Conservation (phyloP, 345 rosid species). For the Eutrema japonicum region DNA sequence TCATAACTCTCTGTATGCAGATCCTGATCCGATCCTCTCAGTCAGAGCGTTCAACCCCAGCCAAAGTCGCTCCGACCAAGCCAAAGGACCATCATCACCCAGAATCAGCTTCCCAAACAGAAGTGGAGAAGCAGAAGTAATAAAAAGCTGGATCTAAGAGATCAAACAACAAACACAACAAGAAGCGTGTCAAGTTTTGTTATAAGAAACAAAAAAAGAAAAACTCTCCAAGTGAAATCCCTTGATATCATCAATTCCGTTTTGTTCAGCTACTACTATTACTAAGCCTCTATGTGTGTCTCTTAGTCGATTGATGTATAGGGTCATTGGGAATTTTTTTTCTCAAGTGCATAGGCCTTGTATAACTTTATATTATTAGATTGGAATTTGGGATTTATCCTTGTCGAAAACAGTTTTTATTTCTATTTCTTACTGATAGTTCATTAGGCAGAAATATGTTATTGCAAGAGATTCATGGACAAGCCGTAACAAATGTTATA, state of each 20-base stretch:
- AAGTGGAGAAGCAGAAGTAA: slow-evolving; percentile 50
- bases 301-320: slow-evolving; percentile 36
- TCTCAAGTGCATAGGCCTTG: slow-evolving; percentile 31
- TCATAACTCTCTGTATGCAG: slow-evolving; percentile 80
- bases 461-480: not conserved
- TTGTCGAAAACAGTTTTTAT: not conserved
- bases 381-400: slow-evolving; percentile 28
- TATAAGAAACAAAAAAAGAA: slow-evolving; percentile 22
- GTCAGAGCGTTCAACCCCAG: slow-evolving; percentile 86
- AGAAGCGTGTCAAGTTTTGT: slow-evolving; percentile 38
- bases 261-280: slow-evolving; percentile 27
- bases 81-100: slow-evolving; percentile 45
- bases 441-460: not conserved
- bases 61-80: slow-evolving; percentile 69
- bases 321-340: slow-evolving; percentile 33
- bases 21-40: slow-evolving; percentile 76
- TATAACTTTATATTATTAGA: slow-evolving; percentile 35
- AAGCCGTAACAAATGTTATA: not conserved
- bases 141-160: slow-evolving; percentile 7
- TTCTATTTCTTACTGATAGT: not conserved
- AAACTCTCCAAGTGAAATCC: slow-evolving; percentile 10
- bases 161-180: slow-evolving; percentile 33
- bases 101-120: slow-evolving; percentile 41
- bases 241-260: slow-evolving; percentile 28
- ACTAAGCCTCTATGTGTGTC: slow-evolving; percentile 1